A percentile compares a stretch with the other conserved stretches of the same genome.
Conservation (phyloP, 2,329 filamentous ascomycete species). For the Sclerotinia glacialis region DNA sequence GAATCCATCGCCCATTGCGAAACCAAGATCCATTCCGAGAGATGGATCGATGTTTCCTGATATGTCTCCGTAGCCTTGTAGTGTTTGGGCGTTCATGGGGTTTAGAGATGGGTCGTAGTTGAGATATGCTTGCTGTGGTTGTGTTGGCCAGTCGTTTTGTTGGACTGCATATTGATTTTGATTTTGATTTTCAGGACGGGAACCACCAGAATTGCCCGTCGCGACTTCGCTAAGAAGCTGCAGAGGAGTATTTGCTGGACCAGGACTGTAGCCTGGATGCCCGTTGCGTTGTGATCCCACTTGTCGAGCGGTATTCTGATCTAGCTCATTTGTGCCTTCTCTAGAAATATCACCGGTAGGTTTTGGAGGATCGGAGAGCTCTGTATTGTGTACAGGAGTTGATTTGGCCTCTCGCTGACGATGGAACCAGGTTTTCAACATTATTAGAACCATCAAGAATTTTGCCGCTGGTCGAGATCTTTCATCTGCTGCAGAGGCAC, state of each 20-base stretch:
- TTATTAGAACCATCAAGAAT: constrained; percentile 66
- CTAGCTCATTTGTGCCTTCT: constrained; percentile 4
- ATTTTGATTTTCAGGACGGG: constrained; percentile 30
- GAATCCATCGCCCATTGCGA: constrained; percentile 37
- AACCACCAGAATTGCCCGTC: constrained; percentile 37
- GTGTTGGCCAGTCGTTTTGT: constrained; percentile 32
- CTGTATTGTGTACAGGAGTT: background rate
- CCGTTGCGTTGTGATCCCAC: constrained; percentile 21
- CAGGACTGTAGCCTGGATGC: constrained; percentile 35
- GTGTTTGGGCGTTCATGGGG: constrained; percentile 25
- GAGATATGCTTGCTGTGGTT: constrained; percentile 25
- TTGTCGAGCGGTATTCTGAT: background rate
- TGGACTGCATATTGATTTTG: constrained; percentile 28
- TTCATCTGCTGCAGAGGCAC: constrained; percentile 59
- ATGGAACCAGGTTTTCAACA: constrained; percentile 63
- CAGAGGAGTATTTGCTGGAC: constrained; percentile 40
- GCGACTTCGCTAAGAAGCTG: constrained; percentile 45
- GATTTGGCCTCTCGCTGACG: constrained; percentile 37
- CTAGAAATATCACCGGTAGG: background rate
- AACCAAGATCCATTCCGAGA: constrained; percentile 35
- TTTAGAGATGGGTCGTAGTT: constrained; percentile 28
- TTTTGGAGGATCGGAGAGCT: background rate
- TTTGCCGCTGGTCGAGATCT: constrained; percentile 65
- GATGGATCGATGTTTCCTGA: constrained; percentile 36
- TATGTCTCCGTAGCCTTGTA: constrained; percentile 23